Base-by-base conservation (phyloP, 2,329 filamentous ascomycete species). In the Neofusicoccum parvum region DNA sequence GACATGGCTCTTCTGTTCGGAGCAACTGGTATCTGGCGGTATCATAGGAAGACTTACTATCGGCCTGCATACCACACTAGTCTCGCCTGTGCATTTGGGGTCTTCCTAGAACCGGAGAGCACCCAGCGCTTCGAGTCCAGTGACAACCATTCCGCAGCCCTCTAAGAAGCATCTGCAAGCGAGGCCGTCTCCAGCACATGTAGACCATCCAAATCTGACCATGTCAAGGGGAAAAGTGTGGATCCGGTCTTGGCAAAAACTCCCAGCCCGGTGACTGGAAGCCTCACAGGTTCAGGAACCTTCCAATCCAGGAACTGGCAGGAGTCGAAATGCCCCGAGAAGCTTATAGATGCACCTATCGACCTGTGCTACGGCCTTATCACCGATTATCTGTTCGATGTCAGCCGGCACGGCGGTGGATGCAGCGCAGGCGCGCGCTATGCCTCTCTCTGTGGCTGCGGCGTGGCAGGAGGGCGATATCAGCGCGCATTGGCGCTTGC, bases 401-500 rank as follows among this genome's bases (percentile, higher is more conserved):
- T 9, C 20, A 15, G 39, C 39, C 12, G 53, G 11, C 53, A 36
- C 20, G 23, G 39, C 32, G 23, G 37, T 32, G 53, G 54, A 15
- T 45, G 53, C 37, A 58, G 39, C 39, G 6, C 20, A 34, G 20
- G 12, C 20, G 37, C 23, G 20, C 37, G 53, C 53, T 43, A 32
- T 56, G n/a, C 53, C 27, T 59, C 23, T 12, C 39, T 45, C 15
- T 39, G 39, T 45, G 39, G 50, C 50, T 32, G 53, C 20, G 43
- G 53, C 43, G 53, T 37, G 43, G 37, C 20, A 59, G 54, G 11
- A 32, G 5, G 53, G 20, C 34, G 53, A 56, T 59, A 59, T 34
- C 54, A 59, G 27, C 39, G 27, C 39, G 54, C 54, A 59, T 39
- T 41, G 27, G 51, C 36, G 51, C 51, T 20, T 46, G 54, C 54